These are phyloP conservation scores for Syzygium oleosum DNA, from an alignment of 345 rosid genomes.

Conservation along the genomic window DNA sequence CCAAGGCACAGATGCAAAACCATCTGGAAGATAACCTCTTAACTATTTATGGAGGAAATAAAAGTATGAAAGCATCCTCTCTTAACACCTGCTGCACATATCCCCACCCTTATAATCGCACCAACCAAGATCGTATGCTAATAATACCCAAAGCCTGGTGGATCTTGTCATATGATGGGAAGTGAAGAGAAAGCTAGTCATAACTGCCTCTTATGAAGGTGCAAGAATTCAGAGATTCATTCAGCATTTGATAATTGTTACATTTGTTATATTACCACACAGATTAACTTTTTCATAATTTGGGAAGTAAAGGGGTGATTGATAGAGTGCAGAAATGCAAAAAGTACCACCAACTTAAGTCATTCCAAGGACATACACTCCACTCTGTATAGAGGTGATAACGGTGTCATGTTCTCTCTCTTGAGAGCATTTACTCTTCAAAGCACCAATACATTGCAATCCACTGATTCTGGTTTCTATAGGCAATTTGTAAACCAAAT, in stretches of 20 bases:
- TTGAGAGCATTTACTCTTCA: neutral
- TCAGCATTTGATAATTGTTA: neutral
- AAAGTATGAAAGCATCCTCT: neutral
- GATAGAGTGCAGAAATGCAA: neutral
- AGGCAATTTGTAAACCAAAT: neutral
- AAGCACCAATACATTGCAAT: neutral
- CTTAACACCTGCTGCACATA: neutral
- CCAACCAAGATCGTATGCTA: neutral
- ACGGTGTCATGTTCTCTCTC: neutral
- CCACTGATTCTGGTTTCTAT: neutral
- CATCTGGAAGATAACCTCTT: neutral
- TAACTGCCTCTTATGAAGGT: neutral
- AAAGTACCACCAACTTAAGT: neutral
- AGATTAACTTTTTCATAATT: neutral
- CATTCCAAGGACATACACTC: neutral
- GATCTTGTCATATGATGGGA: neutral
- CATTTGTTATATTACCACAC: neutral
- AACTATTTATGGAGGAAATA: neutral
- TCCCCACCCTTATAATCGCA: neutral
- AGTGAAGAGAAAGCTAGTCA: neutral
- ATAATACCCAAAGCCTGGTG: neutral
- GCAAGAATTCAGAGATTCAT: neutral
- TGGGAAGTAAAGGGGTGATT: neutral
- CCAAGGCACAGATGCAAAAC: neutral
- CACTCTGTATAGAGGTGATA: neutral